Percentiles rank a stretch among this genome's conserved stretches.
Evolutionary conservation across 2,329 filamentous ascomycete species (phyloP).

Genomic region (Diaporthe sp.): DNA sequence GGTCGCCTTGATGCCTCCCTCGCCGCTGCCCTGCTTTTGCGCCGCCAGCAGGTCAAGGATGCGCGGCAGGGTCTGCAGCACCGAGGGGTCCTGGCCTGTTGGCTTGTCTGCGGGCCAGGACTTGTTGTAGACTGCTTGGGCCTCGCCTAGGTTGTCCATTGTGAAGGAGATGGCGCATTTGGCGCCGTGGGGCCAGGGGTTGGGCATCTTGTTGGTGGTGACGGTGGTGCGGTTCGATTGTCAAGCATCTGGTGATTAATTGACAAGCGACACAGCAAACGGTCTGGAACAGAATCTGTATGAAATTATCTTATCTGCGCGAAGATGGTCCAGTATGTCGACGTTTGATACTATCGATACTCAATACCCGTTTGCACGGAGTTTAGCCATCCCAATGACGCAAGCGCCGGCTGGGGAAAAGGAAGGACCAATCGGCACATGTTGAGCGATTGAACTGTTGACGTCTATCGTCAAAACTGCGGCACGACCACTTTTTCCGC

Average conservation of each 20-base stretch:
- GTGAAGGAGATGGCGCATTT: slow-evolving; percentile 47
- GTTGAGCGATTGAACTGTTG: background rate
- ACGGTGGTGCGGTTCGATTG: background rate
- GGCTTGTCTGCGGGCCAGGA: slow-evolving; percentile 43
- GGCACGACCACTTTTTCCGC: background rate
- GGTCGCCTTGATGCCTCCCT: slow-evolving; percentile 42
- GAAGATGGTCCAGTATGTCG: background rate
- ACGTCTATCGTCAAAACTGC: background rate
- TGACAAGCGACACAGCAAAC: background rate
- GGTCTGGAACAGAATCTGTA: no score
- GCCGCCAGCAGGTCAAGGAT: slow-evolving; percentile 45
- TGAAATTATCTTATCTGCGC: no score
- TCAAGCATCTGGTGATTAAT: background rate
- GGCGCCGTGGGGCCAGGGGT: slow-evolving; percentile 44
- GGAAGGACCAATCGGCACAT: slow-evolving; percentile 23
- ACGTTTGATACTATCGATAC: background rate
- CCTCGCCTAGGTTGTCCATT: slow-evolving; percentile 51
- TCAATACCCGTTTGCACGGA: background rate
- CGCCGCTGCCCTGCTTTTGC: background rate
- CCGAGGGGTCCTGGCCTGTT: slow-evolving; percentile 44
- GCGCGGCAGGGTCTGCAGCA: slow-evolving; percentile 45
- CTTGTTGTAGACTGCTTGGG: slow-evolving; percentile 45
- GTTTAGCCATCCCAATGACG: background rate
- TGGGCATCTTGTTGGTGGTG: background rate
- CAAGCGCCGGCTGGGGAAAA: background rate